Base-by-base conservation (phyloP, 371 early-diverging fungal genomes). In the Actinomortierella ambigua region DNA sequence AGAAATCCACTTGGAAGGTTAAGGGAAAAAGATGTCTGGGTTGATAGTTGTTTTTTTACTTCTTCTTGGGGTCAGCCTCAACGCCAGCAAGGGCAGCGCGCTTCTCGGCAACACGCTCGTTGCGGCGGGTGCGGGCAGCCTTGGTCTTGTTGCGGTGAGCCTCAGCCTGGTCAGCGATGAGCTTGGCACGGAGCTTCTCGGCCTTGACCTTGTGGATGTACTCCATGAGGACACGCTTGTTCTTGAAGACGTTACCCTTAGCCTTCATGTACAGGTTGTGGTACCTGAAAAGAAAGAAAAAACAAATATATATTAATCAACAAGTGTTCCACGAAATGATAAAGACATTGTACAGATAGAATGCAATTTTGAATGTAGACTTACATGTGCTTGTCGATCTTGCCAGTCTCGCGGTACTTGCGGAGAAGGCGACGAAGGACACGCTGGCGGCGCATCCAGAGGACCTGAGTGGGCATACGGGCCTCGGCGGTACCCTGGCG, bases 241-340 rank as follows among this genome's bases (percentile, higher is more conserved):
- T 99, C 96, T 99, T 99, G 93, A 99, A 99, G 68, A 96, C 95
- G 88, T 98, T 99, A 93, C 99, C 99, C 96, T 99, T 99, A 71
- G 96, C 85, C 90, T 99, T 98, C 79, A 96, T 82, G 92, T 99
- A 99, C 56, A 98, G 90, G 76, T 81, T 83, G 86, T 95, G 97
- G 93, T 99, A 98, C 70, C 82, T 82, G 63, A 8, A 18, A 18
- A 60, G 47, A 8, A 50, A 8, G 13, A 47, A 42, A 62, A 23
- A 56, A 29, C 9, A 34, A 11, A n/a, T n/a, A n/a, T n/a, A n/a
- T n/a, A n/a, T n/a, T n/a, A n/a, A n/a, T n/a, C n/a, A n/a, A n/a
- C n/a, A n/a, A n/a, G n/a, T n/a, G n/a, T n/a, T n/a, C n/a, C n/a
- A n/a, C n/a, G n/a, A n/a, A n/a, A n/a, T n/a, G 44, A 43, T 34